Evolutionary conservation across 1,284 basidiomycete species (phyloP).

Genomic region (Malassezia japonica): DNA sequence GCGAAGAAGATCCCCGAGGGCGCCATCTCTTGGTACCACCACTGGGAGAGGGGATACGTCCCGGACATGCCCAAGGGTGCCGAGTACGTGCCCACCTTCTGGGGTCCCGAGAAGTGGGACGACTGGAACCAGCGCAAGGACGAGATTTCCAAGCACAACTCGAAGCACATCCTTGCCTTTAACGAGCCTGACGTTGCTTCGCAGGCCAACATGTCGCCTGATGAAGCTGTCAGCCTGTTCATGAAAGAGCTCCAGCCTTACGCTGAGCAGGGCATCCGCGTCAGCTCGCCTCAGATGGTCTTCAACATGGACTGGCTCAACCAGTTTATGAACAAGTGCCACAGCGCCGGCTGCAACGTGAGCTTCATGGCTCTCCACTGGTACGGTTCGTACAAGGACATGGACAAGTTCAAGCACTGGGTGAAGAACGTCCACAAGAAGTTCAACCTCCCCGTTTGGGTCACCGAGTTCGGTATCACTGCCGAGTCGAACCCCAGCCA

Average conservation of each 20-base stretch:
- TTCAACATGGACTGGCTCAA: conserved; percentile 41
- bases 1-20: conserved; percentile 27
- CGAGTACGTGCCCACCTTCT: conserved; percentile 41
- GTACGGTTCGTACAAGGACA: conserved; percentile 36
- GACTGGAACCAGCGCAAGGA: conserved; percentile 31
- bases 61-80: conserved; percentile 20
- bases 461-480: conserved; percentile 45
- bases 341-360: conserved; percentile 27
- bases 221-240: conserved; percentile 29
- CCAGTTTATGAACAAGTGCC: conserved; percentile 30
- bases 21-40: conserved; percentile 38
- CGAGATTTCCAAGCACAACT: conserved; percentile 20
- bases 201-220: conserved; percentile 28
- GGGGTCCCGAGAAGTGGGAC: conserved; percentile 30
- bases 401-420: conserved; percentile 32
- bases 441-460: conserved; percentile 29
- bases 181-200: conserved; percentile 42
- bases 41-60: conserved; percentile 38
- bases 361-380: conserved; percentile 44
- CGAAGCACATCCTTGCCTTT: conserved; percentile 28
- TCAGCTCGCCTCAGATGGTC: conserved; percentile 40
- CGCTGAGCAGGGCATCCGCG: conserved; percentile 31
- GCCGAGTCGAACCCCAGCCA: conserved; percentile 19
- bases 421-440: conserved; percentile 25
- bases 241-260: conserved; percentile 37